Evolutionary conservation across 1,139 yeast species (phyloP).

Genomic region (Debaryomyces psychrophilus): DNA sequence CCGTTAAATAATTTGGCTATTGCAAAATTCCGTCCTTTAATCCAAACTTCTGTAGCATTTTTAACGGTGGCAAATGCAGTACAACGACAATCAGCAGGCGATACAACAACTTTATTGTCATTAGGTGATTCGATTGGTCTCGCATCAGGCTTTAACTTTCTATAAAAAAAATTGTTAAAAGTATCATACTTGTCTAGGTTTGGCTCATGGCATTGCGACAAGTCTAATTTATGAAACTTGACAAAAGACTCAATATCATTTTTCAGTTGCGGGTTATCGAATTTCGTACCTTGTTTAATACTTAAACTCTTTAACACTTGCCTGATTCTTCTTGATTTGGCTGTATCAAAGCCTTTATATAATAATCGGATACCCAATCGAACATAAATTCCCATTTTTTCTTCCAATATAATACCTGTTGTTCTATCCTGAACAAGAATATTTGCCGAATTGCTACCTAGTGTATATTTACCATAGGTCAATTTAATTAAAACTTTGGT

Average conservation of each 20-base stretch:
- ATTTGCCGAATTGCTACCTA: slow-evolving; percentile 92
- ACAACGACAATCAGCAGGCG: slow-evolving; percentile 90
- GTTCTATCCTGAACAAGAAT: slow-evolving; percentile 89
- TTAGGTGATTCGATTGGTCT: slow-evolving; percentile 66
- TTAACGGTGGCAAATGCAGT: slow-evolving; percentile 65
- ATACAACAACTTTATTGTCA: slow-evolving; percentile 55
- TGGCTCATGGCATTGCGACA: slow-evolving; percentile 64
- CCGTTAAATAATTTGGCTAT: slow-evolving; percentile 65
- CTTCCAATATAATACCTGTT: slow-evolving; percentile 87
- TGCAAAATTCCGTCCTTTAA: slow-evolving; percentile 82
- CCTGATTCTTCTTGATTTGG: slow-evolving; percentile 58
- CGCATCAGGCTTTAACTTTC: slow-evolving; percentile 72
- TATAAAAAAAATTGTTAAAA: slow-evolving; percentile 87
- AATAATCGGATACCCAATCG: slow-evolving; percentile 82
- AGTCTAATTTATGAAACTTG: slow-evolving; percentile 75
- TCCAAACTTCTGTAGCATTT: slow-evolving; percentile 82
- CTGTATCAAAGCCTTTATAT: slow-evolving; percentile 71
- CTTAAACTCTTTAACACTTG: slow-evolving; percentile 64
- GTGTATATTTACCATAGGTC: slow-evolving; percentile 82
- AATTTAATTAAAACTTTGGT: slow-evolving; percentile 78
- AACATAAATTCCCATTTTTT: slow-evolving; percentile 88
- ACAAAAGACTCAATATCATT: slow-evolving; percentile 76
- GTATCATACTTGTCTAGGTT: slow-evolving; percentile 58
- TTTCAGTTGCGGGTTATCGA: slow-evolving; percentile 69
- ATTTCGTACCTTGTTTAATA: slow-evolving; percentile 80